Conservation (phyloP, 1,139 yeast genomes). For the Blastobotrys malaysiensis region DNA sequence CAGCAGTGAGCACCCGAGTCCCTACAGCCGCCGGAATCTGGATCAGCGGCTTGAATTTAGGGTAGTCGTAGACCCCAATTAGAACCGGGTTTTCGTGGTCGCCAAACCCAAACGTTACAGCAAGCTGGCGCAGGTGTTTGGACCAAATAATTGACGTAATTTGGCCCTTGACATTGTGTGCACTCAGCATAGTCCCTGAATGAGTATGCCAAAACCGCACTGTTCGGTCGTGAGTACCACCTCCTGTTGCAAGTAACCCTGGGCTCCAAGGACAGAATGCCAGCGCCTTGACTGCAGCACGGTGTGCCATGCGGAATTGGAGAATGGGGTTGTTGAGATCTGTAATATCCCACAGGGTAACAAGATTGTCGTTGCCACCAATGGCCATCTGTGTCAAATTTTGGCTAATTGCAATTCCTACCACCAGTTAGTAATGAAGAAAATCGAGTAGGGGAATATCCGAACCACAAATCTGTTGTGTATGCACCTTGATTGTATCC, state of each 20-base stretch:
- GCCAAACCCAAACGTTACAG: slow-evolving; percentile 79
- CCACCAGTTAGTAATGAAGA: slow-evolving; percentile 13
- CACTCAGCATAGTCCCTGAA: slow-evolving; percentile 62
- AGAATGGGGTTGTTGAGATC: slow-evolving; percentile 16
- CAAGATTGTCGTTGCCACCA: slow-evolving; percentile 33
- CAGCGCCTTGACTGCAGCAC: slow-evolving; percentile 52
- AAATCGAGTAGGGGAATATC: neutral
- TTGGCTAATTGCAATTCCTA: slow-evolving; percentile 31
- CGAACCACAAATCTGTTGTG: slow-evolving; percentile 29
- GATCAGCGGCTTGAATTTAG: slow-evolving; percentile 46
- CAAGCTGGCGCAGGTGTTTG: slow-evolving; percentile 51
- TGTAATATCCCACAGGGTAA: slow-evolving; percentile 29
- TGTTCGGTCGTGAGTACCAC: slow-evolving; percentile 83
- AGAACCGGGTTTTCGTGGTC: slow-evolving; percentile 44
- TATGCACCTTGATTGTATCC: slow-evolving; percentile 19
- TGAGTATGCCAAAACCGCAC: slow-evolving; percentile 74
- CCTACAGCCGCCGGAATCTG: slow-evolving; percentile 51
- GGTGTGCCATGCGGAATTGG: slow-evolving; percentile 27
- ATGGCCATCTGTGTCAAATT: slow-evolving; percentile 28
- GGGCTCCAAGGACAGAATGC: slow-evolving; percentile 68
- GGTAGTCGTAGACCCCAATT: slow-evolving; percentile 59
- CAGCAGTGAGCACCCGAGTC: slow-evolving; percentile 60
- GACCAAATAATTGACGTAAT: slow-evolving; percentile 82
- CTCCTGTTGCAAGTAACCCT: slow-evolving; percentile 67
- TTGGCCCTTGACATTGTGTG: slow-evolving; percentile 60